These are phyloP conservation scores for Nepenthes gracilis DNA, from an alignment of 148 eudicot genomes.

Conservation along the genomic window DNA sequence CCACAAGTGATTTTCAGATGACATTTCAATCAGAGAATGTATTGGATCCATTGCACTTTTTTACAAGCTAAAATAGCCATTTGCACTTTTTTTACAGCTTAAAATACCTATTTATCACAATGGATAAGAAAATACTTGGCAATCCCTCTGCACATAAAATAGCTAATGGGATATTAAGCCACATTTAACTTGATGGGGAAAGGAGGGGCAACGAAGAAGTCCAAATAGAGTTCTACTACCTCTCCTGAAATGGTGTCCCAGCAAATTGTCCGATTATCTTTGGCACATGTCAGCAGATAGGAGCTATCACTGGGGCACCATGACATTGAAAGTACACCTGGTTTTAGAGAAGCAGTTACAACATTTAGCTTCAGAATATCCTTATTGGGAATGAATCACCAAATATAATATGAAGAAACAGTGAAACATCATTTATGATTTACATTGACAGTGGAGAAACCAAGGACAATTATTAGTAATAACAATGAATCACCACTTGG, in stretches of 20 bases:
- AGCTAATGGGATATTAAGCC: too few species aligned
- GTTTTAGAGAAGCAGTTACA: neutral
- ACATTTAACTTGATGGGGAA: neutral
- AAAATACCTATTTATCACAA: too few species aligned
- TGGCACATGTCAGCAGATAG: slow-evolving; percentile 84
- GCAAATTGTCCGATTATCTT: slow-evolving; percentile 92
- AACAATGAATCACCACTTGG: neutral
- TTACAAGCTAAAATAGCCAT: too few species aligned
- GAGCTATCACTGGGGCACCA: slow-evolving; percentile 95
- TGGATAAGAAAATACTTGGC: too few species aligned
- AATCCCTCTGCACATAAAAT: too few species aligned
- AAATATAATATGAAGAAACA: too few species aligned
- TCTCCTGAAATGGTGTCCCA: slow-evolving; percentile 86
- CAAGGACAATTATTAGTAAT: neutral
- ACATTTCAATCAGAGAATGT: too few species aligned
- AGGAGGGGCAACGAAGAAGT: neutral
- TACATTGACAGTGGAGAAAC: neutral
- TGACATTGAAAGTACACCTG: slow-evolving; percentile 91
- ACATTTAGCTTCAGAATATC: too few species aligned
- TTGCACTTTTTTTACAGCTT: too few species aligned
- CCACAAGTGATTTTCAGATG: too few species aligned
- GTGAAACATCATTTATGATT: neutral
- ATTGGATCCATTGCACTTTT: too few species aligned
- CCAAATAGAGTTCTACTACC: slow-evolving; percentile 20
- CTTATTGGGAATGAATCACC: too few species aligned